Base-by-base conservation (phyloP, 73 alveolate genomes). In the Paramecium primaurelia region DNA sequence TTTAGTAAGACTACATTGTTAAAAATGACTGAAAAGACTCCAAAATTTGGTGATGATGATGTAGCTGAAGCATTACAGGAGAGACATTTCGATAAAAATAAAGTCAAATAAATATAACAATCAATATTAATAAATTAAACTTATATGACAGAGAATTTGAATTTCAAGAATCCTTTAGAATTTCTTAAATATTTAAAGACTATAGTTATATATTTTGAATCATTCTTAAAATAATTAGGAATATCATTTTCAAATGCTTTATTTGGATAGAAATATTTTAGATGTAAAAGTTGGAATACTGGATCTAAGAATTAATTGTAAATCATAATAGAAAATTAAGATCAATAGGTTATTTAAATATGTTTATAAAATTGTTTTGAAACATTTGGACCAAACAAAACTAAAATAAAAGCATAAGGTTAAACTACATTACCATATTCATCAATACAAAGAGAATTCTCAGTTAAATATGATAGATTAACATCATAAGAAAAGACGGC, bases 31-130 rank as follows among this genome's bases (percentile, higher is more conserved):
- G 91, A 80, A 11, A 45, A 45, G 58, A 80, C 91, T 44, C 91
- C 71, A 3, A 80, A 80, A 49, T 80, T 80, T 42, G 91, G 71
- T 16, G 75, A 42, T 45, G 91, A 80, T 80, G 91, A 80, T 80
- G 91, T 80, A 44, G 75, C 91, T 45, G 91, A 80, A 49, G 91
- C 91, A 26, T 36, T 80, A 14, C 26, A 80, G 36, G 91, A 80
- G 14, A 80, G 91, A 47, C 9, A 45, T 47, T 80, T 80, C 45
- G 44, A 80, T 26, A 80, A 80, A 28, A 64, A 11, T 7, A 80
- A 80, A 47, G 32, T 44, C 0, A 45, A 80, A 38, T 75, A 75
- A 44, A 38, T 40, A 10, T 6, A 20, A 4, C 8, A 80, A 45
- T 26, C 30, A 42, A 14, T 44, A 47, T 26, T 26, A 49, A 9